Evolutionary conservation across 805 yeast genomes (phyloP).

Genomic region (Zygosaccharomyces pseudorouxii): DNA sequence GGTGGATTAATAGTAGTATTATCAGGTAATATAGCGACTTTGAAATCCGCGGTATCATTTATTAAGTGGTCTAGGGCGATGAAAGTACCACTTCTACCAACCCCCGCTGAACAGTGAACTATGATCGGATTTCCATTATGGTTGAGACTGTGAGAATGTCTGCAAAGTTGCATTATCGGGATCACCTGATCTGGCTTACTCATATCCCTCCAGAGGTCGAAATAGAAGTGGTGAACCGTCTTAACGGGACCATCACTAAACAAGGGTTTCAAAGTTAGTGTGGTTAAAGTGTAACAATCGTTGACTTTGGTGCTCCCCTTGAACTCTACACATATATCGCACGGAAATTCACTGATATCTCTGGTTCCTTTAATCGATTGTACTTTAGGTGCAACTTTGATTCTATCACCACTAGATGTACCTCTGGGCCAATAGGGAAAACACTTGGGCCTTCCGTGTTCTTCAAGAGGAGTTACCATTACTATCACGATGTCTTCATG

Average conservation of each 20-base stretch:
- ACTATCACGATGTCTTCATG: conserved; percentile 55
- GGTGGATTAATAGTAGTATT: conserved; percentile 3
- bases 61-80: conserved; percentile 45
- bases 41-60: conserved; percentile 29
- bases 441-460: conserved; percentile 71
- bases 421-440: conserved; percentile 66
- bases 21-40: neutral
- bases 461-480: conserved; percentile 73
- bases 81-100: conserved; percentile 93
- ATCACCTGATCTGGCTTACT: conserved; percentile 48
- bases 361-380: conserved; percentile 26
- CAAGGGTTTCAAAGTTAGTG: conserved; percentile 18
- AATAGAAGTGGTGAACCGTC: conserved; percentile 58
- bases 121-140: conserved; percentile 47
- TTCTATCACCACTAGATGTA: conserved; percentile 8
- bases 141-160: conserved; percentile 30
- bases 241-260: conserved; percentile 41
- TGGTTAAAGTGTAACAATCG: conserved; percentile 26
- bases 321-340: conserved; percentile 21
- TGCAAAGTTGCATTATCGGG: conserved; percentile 33
- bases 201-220: conserved; percentile 81
- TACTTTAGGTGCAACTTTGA: conserved; percentile 10
- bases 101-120: conserved; percentile 96
- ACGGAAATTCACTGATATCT: conserved; percentile 22
- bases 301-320: conserved; percentile 18